A percentile compares a stretch with the other conserved stretches of the same genome.
These are phyloP conservation scores for Ganoderma meredithae DNA, from an alignment of 1,284 basidiomycete genomes.

Conservation along the genomic window DNA sequence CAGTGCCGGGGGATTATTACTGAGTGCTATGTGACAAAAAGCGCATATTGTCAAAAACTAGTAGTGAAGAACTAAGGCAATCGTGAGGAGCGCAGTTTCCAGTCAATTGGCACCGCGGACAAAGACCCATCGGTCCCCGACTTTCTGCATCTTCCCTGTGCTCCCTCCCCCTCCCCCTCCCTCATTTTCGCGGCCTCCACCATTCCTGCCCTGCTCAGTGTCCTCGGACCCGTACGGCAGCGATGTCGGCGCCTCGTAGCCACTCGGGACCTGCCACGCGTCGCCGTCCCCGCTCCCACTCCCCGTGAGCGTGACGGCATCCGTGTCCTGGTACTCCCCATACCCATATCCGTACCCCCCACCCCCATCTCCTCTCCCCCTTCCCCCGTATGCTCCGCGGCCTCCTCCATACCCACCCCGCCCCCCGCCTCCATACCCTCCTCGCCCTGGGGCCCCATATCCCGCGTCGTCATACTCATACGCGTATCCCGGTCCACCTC, in stretches of 20 bases:
- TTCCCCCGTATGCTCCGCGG: constrained; percentile 1
- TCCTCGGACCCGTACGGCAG: constrained; percentile 1
- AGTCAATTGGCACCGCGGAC: constrained; percentile 45
- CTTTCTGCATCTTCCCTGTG: constrained; percentile 69
- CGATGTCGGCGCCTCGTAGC: constrained; percentile 6
- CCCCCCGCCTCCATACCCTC: constrained; percentile 43
- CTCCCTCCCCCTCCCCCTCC: constrained; percentile 41
- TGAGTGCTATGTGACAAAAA: not conserved
- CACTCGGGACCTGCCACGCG: constrained; percentile 23
- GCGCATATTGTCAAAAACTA: not conserved
- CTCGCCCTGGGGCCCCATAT: constrained; percentile 15
- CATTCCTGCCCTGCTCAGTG: not conserved
- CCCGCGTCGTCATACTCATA: not conserved
- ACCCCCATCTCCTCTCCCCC: constrained; percentile 33
- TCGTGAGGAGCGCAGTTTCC: not conserved
- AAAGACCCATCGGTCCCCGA: constrained; percentile 79
- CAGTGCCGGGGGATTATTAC: not conserved
- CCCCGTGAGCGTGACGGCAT: constrained; percentile 64
- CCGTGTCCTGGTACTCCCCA: constrained; percentile 45
- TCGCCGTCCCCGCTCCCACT: constrained; percentile 37
- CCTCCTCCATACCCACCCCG: constrained; percentile 26
- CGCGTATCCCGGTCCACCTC: not conserved
- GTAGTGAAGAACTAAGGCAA: not conserved
- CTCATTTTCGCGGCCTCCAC: constrained; percentile 11
- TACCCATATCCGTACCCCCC: constrained; percentile 38